A percentile compares a stretch with the other conserved stretches of the same genome.
phyloP scores from a whole-genome alignment of 352 stramenopile genomes.

The Globisporangium lucens region DNA sequence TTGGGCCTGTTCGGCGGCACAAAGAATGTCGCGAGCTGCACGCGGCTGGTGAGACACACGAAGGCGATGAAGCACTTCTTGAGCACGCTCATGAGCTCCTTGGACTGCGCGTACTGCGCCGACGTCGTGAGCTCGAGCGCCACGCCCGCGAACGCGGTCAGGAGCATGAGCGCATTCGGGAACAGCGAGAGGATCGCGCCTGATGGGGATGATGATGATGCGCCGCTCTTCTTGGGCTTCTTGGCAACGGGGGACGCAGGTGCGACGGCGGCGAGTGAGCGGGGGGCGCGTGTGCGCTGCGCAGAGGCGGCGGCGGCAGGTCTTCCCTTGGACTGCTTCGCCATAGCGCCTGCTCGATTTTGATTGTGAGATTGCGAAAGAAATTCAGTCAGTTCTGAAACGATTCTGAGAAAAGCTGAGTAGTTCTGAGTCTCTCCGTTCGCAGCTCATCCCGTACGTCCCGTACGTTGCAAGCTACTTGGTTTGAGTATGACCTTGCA shows the following conservation, averaged over 20 bases:
- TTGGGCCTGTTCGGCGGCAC: conserved; percentile 25
- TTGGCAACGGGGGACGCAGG: background rate
- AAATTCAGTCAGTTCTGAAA: too few relatives aligned
- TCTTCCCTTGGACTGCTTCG: conserved; percentile 15
- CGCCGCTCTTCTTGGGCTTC: background rate
- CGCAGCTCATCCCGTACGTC: too few relatives aligned
- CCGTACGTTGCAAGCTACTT: too few relatives aligned
- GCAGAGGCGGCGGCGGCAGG: background rate
- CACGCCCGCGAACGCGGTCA: conserved; percentile 36
- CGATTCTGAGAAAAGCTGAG: too few relatives aligned
- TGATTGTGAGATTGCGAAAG: too few relatives aligned
- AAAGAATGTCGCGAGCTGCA: conserved; percentile 45
- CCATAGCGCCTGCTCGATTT: background rate
- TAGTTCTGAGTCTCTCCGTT: too few relatives aligned
- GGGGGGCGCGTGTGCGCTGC: background rate
- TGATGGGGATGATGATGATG: background rate
- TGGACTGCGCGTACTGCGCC: conserved; percentile 42
- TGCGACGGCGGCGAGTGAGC: background rate
- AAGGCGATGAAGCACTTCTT: conserved; percentile 61
- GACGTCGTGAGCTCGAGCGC: conserved; percentile 56
- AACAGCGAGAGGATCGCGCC: conserved; percentile 23
- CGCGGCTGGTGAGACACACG: conserved; percentile 49
- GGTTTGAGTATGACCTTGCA: too few relatives aligned
- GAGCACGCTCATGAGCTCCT: conserved; percentile 37
- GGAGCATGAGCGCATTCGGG: conserved; percentile 37